Evolutionary conservation across 352 stramenopile species (phyloP), one percentile per base, ranked within the genome.

Genomic region (Phytophthora ohioensis): DNA sequence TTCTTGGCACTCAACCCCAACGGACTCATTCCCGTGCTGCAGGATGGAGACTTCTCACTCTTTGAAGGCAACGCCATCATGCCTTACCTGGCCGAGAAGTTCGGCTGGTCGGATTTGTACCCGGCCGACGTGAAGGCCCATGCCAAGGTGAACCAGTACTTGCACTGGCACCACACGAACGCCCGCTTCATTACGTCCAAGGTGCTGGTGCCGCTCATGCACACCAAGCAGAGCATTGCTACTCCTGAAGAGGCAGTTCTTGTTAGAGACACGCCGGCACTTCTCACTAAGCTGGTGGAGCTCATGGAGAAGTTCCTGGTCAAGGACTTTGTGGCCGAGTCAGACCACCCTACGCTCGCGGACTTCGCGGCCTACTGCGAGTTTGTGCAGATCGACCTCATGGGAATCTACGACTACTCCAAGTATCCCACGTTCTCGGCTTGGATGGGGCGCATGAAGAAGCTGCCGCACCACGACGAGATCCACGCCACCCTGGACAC

Each of bases 141-240:
- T 43, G 79, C 82, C 45, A 90, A 90, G 62, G 68, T 90, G 52
- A 80, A 90, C 76, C 67, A 90, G 70, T 84, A 88, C 64, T 66
- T 90, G 27, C 75, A 86, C 67, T 91, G 21, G 21, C 21, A 27
- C 21, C 21, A 27, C 21, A 27, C 21, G 21, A 27, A 27, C 21
- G 21, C 21, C 42, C 82, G 82, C n/a, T 39, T 72, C 32, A 73
- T 71, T 47, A 87, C 82, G 41, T 43, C 58, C 39, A 69, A 82
- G 21, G 63, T 89, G n/a, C 51, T 89, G 27, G 74, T 64, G 31
- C 81, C 81, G 57, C 65, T 74, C 48, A 62, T 87, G 54, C 64
- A 62, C 35, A 57, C 58, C 27, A 73, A 67, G 35, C 53, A 71
- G 57, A 65, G 66, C 54, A 51, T 71, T 47, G 69, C 70, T n/a